Base-by-base conservation (phyloP, 805 yeast genomes). In the Candida glaebosa region DNA sequence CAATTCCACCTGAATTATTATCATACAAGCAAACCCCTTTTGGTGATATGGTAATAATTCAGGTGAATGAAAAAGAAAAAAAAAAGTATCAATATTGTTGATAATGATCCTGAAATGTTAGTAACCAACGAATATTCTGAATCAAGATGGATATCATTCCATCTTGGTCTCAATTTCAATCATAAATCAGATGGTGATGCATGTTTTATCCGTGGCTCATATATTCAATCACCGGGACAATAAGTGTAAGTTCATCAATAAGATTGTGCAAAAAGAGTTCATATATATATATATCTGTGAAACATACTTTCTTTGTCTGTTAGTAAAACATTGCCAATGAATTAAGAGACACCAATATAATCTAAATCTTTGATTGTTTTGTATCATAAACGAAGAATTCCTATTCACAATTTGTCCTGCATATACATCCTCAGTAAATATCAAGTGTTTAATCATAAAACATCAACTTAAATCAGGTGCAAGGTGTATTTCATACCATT, bases 151-250 rank as follows among this genome's bases (percentile, higher is more conserved):
- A 22, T 22, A 22, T 22, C 10, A 7, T 22, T 22, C 26, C 10
- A 7, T 22, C 26, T 22, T 22, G 10, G 10, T n/a, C n/a, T n/a
- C n/a, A n/a, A n/a, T n/a, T n/a, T n/a, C 14, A 24, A 14, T 32
- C 3, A 25, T 20, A 32, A 53, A 58, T 87, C 96, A 87, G 96
- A 84, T 87, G 96, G 96, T 87, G 95, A 87, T 87, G 96, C 96
- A 87, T 87, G 96, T 56, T 34, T 79, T 69, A 78, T 82, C 86
- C 85, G 26, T 37, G 39, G 39, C 33, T 37, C 39, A 37, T 26
- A 28, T 28, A 28, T 26, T 35, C 31, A n/a, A n/a, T 31, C 34
- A 31, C 28, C 40, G 34, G 34, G 40, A 37, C 28, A 37, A 37
- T 22, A 37, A 31, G 34, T 30, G 34, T 30, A 26, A 28, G 14